Conservation (phyloP, 225 moss, liverwort and hornwort species). For the Ulota crispa region DNA sequence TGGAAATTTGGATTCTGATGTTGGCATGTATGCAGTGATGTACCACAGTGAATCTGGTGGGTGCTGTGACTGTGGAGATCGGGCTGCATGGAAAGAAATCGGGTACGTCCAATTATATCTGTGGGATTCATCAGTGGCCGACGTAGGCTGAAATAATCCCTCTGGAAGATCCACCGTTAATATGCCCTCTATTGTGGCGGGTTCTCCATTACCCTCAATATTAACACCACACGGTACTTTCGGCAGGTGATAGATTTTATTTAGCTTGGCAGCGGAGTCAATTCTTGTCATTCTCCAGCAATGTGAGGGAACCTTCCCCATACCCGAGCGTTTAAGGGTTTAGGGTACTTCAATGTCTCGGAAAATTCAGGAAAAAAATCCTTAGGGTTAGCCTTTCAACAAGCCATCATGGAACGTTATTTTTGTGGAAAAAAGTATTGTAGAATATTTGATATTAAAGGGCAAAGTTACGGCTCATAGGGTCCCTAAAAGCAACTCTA, state of each 20-base stretch:
- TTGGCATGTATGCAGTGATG: slow-evolving; percentile 71
- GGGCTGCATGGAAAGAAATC: slow-evolving; percentile 78
- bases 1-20: slow-evolving; percentile 7
- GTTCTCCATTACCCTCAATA: not conserved
- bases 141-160: not conserved
- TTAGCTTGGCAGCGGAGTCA: not conserved
- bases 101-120: slow-evolving; percentile 50
- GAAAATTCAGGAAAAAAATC: no score
- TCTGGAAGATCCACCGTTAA: not conserved
- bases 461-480: no score
- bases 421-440: no score
- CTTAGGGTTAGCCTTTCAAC: no score
- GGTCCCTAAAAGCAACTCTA: no score
- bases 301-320: not conserved
- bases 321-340: no score
- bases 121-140: not conserved
- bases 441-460: no score
- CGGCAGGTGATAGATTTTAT: not conserved
- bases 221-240: not conserved
- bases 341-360: no score
- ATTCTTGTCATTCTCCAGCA: slow-evolving; percentile 2
- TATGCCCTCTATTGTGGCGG: not conserved
- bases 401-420: no score
- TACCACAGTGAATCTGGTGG: slow-evolving; percentile 75
- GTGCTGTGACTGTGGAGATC: slow-evolving; percentile 68